Evolutionary conservation across 495 filamentous ascomycete species (phyloP).

Genomic region (Xylaria intraflava): DNA sequence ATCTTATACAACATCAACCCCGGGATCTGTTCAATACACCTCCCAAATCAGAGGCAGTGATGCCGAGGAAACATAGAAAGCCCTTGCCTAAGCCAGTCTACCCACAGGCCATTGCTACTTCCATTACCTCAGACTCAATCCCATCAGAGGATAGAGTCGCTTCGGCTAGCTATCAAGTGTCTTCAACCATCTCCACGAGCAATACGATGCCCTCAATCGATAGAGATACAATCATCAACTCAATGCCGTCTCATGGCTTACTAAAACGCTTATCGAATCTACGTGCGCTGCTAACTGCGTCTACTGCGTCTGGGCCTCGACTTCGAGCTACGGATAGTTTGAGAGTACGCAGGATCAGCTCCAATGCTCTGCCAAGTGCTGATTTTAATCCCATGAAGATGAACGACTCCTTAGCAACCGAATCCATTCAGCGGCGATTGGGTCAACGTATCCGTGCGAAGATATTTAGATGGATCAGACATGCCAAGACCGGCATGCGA

Average conservation of each 20-base stretch:
- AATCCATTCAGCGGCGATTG: background rate
- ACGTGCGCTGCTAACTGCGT: slow-evolving; percentile 14
- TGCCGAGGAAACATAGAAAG: slow-evolving; percentile 3
- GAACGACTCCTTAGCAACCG: background rate
- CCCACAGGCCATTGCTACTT: background rate
- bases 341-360: background rate
- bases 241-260: slow-evolving; percentile 14
- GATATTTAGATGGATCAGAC: slow-evolving; percentile 21
- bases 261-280: slow-evolving; percentile 22
- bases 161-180: background rate
- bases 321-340: background rate
- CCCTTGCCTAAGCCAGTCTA: slow-evolving; percentile 1
- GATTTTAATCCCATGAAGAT: slow-evolving; percentile 1
- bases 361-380: background rate
- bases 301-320: background rate
- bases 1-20: slow-evolving; percentile 13
- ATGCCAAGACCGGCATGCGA: slow-evolving; percentile 22
- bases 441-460: slow-evolving; percentile 18
- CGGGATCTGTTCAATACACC: slow-evolving; percentile 19
- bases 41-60: slow-evolving; percentile 1
- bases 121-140: background rate
- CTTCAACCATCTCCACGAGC: background rate
- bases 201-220: background rate
- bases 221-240: background rate
- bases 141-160: background rate